Percentiles rank a stretch among this genome's conserved stretches.
These are phyloP conservation scores for Wallacemonas sp. DNA, from an alignment of 208 protist species.

Conservation along the genomic window DNA sequence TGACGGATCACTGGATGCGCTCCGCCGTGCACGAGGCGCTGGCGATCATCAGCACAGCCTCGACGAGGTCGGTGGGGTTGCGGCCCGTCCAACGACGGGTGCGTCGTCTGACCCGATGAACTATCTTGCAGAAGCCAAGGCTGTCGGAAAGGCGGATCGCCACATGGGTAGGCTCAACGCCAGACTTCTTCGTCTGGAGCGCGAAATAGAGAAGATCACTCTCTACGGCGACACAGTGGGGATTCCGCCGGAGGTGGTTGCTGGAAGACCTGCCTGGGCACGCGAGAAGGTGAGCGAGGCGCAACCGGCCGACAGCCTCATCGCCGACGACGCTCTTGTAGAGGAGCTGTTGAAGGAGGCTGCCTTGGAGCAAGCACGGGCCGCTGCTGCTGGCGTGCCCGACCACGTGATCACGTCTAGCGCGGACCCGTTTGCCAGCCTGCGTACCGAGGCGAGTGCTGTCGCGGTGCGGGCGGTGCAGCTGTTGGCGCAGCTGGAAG, in stretches of 20 bases:
- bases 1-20: constrained; percentile 28
- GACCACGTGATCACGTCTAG: not conserved
- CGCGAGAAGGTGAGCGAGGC: too few species aligned
- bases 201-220: constrained; percentile 16
- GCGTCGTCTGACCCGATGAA: not conserved
- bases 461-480: constrained; percentile 7
- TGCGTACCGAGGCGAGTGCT: constrained; percentile 4
- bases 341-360: constrained; percentile 40
- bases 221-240: constrained; percentile 14
- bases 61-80: not conserved
- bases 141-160: not conserved
- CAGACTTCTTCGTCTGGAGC: constrained; percentile 26
- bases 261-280: constrained; percentile 25
- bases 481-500: constrained; percentile 15
- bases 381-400: not conserved
- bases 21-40: constrained; percentile 11
- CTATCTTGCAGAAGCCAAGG: constrained; percentile 31
- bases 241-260: constrained; percentile 11
- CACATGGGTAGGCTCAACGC: constrained; percentile 39
- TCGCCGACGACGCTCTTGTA: constrained; percentile 32
- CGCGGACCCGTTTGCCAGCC: constrained; percentile 6
- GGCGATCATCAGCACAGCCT: constrained; percentile 2
- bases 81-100: not conserved
- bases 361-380: constrained; percentile 34
- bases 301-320: not conserved